Base-by-base conservation (phyloP, 805 yeast genomes). In the Candida loeiensis region DNA sequence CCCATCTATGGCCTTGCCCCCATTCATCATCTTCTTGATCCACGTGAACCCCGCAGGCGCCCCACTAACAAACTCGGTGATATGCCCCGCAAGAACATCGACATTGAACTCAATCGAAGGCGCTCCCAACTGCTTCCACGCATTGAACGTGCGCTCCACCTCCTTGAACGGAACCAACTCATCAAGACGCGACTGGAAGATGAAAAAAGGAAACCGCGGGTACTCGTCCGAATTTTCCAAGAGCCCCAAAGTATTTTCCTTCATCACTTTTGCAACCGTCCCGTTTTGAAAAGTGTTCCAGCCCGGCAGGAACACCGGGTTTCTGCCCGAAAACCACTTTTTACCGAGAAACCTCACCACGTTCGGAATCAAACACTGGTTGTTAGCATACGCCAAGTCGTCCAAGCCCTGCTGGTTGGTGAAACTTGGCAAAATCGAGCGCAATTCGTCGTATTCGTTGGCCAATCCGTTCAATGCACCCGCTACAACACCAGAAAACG, bases 401-500 rank as follows among this genome's bases (percentile, higher is more conserved):
- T 21, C 18, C 18, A 14, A 6, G 9, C 14, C 14, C 11, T 21
- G 15, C 13, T 21, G 17, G 37, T 11, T 21, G 15, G 50, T 12
- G 5, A 42, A 20, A 3, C 26, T 24, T 1, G 43, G 24, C 13
- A 49, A 17, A 12, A 28, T 7, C 3, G 31, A 39, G n/a, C 26
- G 20, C 16, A 57, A 39, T 12, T 47, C 53, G 3, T 69, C 63
- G 41, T 65, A 64, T 33, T 59, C 68, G 21, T 56, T 48, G 14
- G 48, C 43, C 33, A 66, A 49, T 3, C 72, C 71, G 21, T 49
- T 47, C 16, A 66, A 43, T 1, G 61, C 66, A 28, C 40, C 39
- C 3, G 63, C 56, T 14, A 52, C 51, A 15, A 66, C 49, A 4
- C 68, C 71, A 3, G 69, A 53, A 22, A 53, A 57, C 3, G 49